Evolutionary conservation across 768 basidiomycete species (phyloP), one percentile per base, ranked within the genome.

Genomic region (Podaxis sp.): DNA sequence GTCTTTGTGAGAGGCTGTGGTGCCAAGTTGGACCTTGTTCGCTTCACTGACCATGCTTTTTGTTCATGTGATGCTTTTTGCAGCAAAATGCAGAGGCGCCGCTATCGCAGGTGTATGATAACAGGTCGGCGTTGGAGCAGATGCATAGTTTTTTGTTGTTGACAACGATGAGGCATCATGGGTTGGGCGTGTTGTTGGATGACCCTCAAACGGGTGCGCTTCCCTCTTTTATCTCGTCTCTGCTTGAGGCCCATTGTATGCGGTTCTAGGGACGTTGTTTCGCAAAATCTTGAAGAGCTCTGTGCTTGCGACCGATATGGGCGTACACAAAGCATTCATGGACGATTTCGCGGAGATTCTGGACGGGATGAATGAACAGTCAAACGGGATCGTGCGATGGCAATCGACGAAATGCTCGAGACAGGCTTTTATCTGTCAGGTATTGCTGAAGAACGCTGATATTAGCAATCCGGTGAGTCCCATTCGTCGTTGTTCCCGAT

Each of bases 1-100:
- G 86, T 82, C 54, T 11, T 29, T 46, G 60, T 50, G 25, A 25
- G 25, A 50, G 25, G 22, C 9, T 50, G 8, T 50, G 24, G 25
- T 15, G 13, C 6, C n/a, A 17, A n/a, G 19, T 47, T 47, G 40
- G 40, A 7, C 40, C 13, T 17, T 41, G 40, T 41, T 41, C 15
- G 40, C 40, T 41, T 41, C 17, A 46, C n/a, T 46, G 43, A 46
- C 19, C 43, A 41, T 53, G 50, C 19, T 59, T 43, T 43, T 33
- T 50, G 36, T 40, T 65, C 33, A 33, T 64, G 43, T 38, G 51
- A 41, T 46, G 24, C 29, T 59, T 55, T 43, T 25, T 38, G 2
- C 69, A 97, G 95, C 93, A 94, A 88, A 97, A 98, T 70, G 96
- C 96, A 56, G 85, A 87, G 59, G 85, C 96, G 0, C 95, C 96